phyloP scores from a whole-genome alignment of 345 rosid genomes.

The Ceriops zippeliana region DNA sequence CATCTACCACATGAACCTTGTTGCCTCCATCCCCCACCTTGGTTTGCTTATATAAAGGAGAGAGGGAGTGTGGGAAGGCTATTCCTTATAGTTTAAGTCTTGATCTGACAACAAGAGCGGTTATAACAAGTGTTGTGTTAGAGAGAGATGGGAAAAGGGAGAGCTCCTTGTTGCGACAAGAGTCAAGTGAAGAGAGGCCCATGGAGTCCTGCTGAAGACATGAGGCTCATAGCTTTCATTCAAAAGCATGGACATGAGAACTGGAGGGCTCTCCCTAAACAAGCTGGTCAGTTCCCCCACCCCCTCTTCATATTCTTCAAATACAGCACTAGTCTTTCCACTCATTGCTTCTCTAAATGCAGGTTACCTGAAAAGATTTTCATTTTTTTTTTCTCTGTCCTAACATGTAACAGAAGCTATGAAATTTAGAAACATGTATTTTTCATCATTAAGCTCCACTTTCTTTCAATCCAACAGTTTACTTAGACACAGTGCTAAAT shows the following conservation, averaged over 20 bases:
- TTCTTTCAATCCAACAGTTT: slow-evolving; percentile 4
- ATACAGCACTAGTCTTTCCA: too few species aligned
- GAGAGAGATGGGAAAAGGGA: slow-evolving; percentile 66
- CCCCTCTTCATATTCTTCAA: neutral
- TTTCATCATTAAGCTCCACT: neutral
- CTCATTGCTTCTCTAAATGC: too few species aligned
- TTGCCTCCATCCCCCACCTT: neutral
- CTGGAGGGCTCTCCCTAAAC: slow-evolving; percentile 92
- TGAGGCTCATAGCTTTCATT: slow-evolving; percentile 69
- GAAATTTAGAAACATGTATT: too few species aligned
- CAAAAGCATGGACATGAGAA: slow-evolving; percentile 83
- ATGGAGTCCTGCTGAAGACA: slow-evolving; percentile 89
- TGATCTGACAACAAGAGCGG: neutral
- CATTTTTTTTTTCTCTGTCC: too few species aligned
- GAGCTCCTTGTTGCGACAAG: slow-evolving; percentile 93
- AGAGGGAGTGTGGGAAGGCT: too few species aligned
- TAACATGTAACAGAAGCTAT: too few species aligned
- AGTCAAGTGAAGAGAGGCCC: slow-evolving; percentile 86
- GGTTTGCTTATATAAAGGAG: too few species aligned
- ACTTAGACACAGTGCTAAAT: neutral
- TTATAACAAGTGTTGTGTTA: neutral
- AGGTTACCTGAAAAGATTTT: too few species aligned
- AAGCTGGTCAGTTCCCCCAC: slow-evolving; percentile 53
- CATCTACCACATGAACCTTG: slow-evolving; percentile 21
- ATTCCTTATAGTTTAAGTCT: too few species aligned